Evolutionary conservation across 495 filamentous ascomycete genomes (phyloP), one percentile per base, ranked within the genome.

Genomic region (Aspergillus steynii): DNA sequence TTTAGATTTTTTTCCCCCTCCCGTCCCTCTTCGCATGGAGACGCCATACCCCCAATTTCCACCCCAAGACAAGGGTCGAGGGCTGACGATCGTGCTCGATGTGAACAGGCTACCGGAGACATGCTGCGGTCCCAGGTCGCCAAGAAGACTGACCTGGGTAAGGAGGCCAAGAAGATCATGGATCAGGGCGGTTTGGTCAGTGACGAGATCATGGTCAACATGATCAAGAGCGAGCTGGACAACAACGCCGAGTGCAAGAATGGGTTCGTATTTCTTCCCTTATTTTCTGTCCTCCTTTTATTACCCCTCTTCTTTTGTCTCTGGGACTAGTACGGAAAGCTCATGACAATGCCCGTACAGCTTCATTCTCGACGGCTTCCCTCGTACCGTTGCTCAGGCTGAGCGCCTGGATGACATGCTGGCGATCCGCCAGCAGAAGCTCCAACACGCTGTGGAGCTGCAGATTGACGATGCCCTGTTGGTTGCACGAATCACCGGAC

Each of bases 141-240:
- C 61, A 96, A 96, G 83, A 97, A 97, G 86, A 99, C 96, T 51
- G 78, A 90, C 26, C 86, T 99, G 63, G 95, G 95, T 61, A 86
- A 89, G 74, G 92, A 97, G 81, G 95, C 95, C 60, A 99, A 99
- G 89, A 99, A 99, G 88, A 99, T 99, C 77, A 99, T 99, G 95
- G 94, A 99, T 69, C 88, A 93, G 71, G 95, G 95, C 68, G 95
- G 93, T 59, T 85, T 99, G 58, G 95, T 99, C 70, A 96, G 92
- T 77, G 95, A 99, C 73, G 96, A 98, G 74, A 99, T 99, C 73
- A 93, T 99, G 84, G 87, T 99, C 72, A 90, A 92, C 75, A 99
- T 99, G 96, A 99, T 99, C 81, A 92, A 91, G 85, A 88, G 86
- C 74, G 93, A 99, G 83, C 84, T 99, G 26, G 90, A 96, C 65